phyloP scores from a whole-genome alignment of 2,329 filamentous ascomycete species.

The Leptosphaerulina australis region DNA sequence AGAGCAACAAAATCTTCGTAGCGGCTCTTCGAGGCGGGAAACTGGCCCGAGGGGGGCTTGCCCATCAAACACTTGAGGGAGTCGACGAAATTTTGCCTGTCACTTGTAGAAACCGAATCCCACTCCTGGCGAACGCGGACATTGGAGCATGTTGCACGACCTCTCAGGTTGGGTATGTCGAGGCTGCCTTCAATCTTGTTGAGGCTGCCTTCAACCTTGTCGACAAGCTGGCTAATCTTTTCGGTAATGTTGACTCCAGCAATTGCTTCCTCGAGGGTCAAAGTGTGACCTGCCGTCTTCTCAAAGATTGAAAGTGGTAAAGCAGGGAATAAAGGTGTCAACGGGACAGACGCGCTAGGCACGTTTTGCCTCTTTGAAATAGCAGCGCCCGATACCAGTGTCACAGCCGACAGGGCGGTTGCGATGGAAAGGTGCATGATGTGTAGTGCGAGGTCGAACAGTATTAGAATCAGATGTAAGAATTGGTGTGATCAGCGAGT shows the following conservation, averaged over 20 bases:
- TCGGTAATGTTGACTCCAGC: constrained; percentile 13
- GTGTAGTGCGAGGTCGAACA: background rate
- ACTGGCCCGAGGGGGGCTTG: constrained; percentile 31
- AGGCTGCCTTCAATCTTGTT: background rate
- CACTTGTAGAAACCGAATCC: constrained; percentile 32
- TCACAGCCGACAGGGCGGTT: constrained; percentile 14
- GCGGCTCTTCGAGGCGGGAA: constrained; percentile 32
- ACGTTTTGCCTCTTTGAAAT: constrained; percentile 6
- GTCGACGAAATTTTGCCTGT: constrained; percentile 35
- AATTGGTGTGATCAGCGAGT: constrained; percentile 11
- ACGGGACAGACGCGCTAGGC: constrained; percentile 3
- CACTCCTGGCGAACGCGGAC: constrained; percentile 41
- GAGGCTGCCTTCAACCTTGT: background rate
- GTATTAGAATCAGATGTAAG: constrained; percentile 11
- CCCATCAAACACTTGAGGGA: constrained; percentile 40
- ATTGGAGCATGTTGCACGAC: constrained; percentile 28
- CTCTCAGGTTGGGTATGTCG: background rate
- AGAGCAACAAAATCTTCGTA: constrained; percentile 45
- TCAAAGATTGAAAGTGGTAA: constrained; percentile 9
- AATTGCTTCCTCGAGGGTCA: constrained; percentile 16
- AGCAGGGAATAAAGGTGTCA: constrained; percentile 7
- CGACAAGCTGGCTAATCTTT: constrained; percentile 8
- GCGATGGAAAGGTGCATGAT: constrained; percentile 14
- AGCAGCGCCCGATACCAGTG: constrained; percentile 12
- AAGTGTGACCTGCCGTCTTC: constrained; percentile 10